phyloP scores from a whole-genome alignment of 2,329 filamentous ascomycete genomes.

The Aspergillus uvarum region DNA sequence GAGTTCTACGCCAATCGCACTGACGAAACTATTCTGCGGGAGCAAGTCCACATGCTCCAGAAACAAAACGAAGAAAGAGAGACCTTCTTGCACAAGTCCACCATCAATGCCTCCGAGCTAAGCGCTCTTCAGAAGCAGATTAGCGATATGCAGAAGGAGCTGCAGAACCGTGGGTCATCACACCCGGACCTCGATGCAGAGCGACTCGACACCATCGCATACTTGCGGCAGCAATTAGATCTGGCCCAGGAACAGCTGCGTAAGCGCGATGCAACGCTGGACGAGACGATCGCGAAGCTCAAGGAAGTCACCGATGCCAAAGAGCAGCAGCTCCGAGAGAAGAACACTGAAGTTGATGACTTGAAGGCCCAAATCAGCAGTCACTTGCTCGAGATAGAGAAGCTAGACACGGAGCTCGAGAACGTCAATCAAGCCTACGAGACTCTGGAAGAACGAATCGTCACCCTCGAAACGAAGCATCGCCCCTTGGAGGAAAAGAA shows the following conservation, averaged over 20 bases:
- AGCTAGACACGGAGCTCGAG: constrained; percentile 36
- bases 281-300: constrained; percentile 34
- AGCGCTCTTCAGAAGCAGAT: constrained; percentile 33
- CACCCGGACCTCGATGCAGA: constrained; percentile 28
- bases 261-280: constrained; percentile 36
- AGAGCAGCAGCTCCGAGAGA: constrained; percentile 37
- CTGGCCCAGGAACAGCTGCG: constrained; percentile 35
- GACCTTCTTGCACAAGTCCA: constrained; percentile 25
- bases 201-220: constrained; percentile 32
- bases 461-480: constrained; percentile 35
- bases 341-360: constrained; percentile 38
- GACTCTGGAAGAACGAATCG: constrained; percentile 35
- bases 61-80: constrained; percentile 30
- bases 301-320: constrained; percentile 34
- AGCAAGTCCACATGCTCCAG: constrained; percentile 31
- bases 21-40: constrained; percentile 28
- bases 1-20: constrained; percentile 26
- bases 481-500: constrained; percentile 41
- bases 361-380: constrained; percentile 38
- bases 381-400: constrained; percentile 36
- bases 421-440: constrained; percentile 34
- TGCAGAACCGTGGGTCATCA: constrained; percentile 26
- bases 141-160: constrained; percentile 32
- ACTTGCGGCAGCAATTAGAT: constrained; percentile 35
- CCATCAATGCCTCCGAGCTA: constrained; percentile 21